Evolutionary conservation across 257 asterid species (phyloP).

Genomic region (Ehretia macrophylla): DNA sequence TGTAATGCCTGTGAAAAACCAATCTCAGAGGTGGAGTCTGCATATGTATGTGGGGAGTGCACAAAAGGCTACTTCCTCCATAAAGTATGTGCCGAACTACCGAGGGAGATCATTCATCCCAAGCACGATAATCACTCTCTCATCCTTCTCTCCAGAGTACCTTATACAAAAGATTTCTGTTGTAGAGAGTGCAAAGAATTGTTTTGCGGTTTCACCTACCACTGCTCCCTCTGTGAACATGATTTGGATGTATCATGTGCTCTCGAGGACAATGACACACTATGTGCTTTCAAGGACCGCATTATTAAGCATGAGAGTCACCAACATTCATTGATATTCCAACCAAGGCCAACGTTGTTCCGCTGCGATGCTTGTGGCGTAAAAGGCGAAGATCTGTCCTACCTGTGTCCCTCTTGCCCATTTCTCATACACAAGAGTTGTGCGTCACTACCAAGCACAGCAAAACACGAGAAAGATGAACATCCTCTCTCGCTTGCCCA

Average conservation of each 20-base stretch:
- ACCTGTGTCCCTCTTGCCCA: not conserved
- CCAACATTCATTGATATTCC: not conserved
- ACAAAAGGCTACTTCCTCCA: not conserved
- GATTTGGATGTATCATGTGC: not conserved
- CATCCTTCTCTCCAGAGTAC: not conserved
- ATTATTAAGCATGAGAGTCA: not conserved
- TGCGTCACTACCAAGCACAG: not conserved
- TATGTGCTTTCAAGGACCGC: not conserved
- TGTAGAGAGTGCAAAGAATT: not conserved
- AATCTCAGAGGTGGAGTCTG: not conserved
- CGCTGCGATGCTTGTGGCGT: slow-evolving; percentile 1
- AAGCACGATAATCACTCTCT: not conserved
- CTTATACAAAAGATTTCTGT: not conserved
- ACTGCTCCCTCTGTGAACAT: not conserved
- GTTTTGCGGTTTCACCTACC: not conserved
- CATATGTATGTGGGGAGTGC: not conserved
- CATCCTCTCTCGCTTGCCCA: not conserved
- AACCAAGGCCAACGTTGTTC: not conserved
- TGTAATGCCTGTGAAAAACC: not conserved
- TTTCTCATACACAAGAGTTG: slow-evolving; percentile 1
- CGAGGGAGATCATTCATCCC: not conserved
- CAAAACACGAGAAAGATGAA: not conserved
- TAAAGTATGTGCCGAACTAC: not conserved
- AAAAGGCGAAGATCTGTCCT: not conserved
- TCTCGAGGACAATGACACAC: too few species aligned